These are phyloP conservation scores for Endothia cerciana DNA, from an alignment of 2,329 filamentous ascomycete species.

Conservation along the genomic window DNA sequence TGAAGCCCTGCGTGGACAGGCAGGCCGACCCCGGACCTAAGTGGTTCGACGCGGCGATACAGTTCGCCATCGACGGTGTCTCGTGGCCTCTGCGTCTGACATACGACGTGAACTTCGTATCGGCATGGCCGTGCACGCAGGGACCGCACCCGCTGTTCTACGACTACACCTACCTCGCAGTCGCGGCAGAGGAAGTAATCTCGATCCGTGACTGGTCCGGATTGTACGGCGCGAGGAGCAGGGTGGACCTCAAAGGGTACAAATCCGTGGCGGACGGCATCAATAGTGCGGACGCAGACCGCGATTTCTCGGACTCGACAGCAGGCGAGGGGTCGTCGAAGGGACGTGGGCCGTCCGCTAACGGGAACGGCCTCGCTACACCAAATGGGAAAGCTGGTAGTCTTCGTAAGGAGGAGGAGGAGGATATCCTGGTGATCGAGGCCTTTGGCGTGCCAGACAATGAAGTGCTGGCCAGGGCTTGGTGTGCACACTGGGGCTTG, in stretches of 20 bases:
- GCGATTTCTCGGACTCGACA: conserved; percentile 23
- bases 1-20: conserved; percentile 51
- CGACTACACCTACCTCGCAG: conserved; percentile 65
- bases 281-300: conserved; percentile 7
- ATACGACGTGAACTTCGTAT: conserved; percentile 68
- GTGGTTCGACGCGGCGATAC: conserved; percentile 64
- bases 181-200: conserved; percentile 68
- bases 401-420: conserved; percentile 54
- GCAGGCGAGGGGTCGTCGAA: conserved; percentile 28
- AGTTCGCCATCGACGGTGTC: conserved; percentile 65
- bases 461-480: conserved; percentile 75
- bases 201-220: conserved; percentile 68
- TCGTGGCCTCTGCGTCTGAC: conserved; percentile 66
- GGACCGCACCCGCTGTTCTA: conserved; percentile 73
- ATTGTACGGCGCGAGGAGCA: conserved; percentile 40
- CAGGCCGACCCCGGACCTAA: conserved; percentile 38
- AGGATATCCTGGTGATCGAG: conserved; percentile 72
- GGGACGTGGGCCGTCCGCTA: conserved; percentile 6
- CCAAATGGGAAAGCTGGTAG: conserved; percentile 18
- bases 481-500: conserved; percentile 77
- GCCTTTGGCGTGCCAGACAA: conserved; percentile 75
- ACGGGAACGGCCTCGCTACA: conserved; percentile 17
- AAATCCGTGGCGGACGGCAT: not conserved
- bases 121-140: conserved; percentile 65
- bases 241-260: conserved; percentile 15